A percentile compares a stretch with the other conserved stretches of the same genome.
phyloP scores from a whole-genome alignment of 805 yeast genomes.

The Yarrowia sp. region DNA sequence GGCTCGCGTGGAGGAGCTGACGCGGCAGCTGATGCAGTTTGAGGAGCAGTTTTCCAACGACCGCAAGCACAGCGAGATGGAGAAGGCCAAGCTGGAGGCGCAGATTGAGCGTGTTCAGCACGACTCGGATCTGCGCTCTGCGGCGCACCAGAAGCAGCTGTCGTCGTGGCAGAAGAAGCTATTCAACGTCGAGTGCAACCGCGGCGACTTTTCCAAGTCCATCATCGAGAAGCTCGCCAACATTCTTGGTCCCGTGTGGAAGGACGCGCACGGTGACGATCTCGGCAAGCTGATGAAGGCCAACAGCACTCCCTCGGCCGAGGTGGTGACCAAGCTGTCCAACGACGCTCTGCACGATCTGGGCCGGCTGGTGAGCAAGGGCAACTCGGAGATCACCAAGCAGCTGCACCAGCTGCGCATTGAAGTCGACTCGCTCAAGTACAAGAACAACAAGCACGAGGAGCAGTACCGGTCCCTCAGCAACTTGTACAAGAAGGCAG shows the following conservation, averaged over 20 bases:
- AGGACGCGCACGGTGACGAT: neutral
- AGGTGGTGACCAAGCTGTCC: conserved; percentile 16
- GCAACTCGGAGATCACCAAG: conserved; percentile 23
- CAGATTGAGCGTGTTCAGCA: conserved; percentile 1
- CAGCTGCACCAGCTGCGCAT: conserved; percentile 20
- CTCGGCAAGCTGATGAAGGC: neutral
- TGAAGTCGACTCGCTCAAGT: conserved; percentile 20
- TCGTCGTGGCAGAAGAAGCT: conserved; percentile 23
- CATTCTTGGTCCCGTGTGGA: conserved; percentile 14
- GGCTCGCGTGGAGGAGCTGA: conserved; percentile 15
- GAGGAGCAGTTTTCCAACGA: conserved; percentile 1
- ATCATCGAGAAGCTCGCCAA: conserved; percentile 21
- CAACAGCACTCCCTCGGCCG: conserved; percentile 17
- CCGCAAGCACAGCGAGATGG: conserved; percentile 8
- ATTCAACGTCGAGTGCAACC: conserved; percentile 24
- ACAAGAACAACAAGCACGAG: conserved; percentile 20
- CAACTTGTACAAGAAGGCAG: conserved; percentile 6
- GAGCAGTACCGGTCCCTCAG: conserved; percentile 19
- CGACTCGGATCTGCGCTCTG: conserved; percentile 9
- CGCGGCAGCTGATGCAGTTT: conserved; percentile 4
- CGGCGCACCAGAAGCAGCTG: conserved; percentile 14
- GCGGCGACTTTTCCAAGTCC: conserved; percentile 13
- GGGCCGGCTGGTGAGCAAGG: conserved; percentile 1
- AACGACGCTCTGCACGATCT: conserved; percentile 21
- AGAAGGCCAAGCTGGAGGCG: neutral